Evolutionary conservation across 331 rosid species (phyloP), one percentile per base, ranked within the genome.

Genomic region (Pyracantha coccinea): DNA sequence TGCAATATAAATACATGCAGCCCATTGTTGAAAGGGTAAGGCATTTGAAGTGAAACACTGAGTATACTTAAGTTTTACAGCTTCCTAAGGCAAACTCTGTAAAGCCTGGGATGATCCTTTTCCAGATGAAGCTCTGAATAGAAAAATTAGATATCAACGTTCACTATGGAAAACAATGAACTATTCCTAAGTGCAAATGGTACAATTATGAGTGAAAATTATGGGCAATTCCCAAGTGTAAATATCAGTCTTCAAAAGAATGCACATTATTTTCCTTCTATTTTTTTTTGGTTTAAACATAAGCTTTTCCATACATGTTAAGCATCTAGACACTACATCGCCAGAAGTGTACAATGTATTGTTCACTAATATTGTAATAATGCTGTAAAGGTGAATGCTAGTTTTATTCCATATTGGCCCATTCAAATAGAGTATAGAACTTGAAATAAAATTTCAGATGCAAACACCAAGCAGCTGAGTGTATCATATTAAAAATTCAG

Each of bases 91-190:
- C 80, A 91, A 88, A 86, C 90, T 90, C 84, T 71, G 95, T 88
- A 94, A 86, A 80, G 95, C 94, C 82, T 79, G 88, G 7, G 91
- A 84, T 71, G 93, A 85, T 60, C 86, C 92, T 80, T 86, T 85
- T 80, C 91, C 96, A 54, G 96, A 94, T 50, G 98, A 83, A 69
- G 93, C 89, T 82, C 98, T 93, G 77, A 62, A 85, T 60, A 76
- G 62, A 76, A 81, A 75, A 74, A 78, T 61, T 23, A 58, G 17
- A 79, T 7, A n/a, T 72, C 33, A 68, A 61, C 11, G 0, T 58
- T 29, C 20, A 54, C 1, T 16, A 24, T 20, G 44, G 28, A 71
- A 69, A 44, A 55, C 45, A 76, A 72, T 38, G 57, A 54, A 52
- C 38, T 57, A 55, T 32, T 54, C 16, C 33, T 27, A 55, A 20